Conservation (phyloP, 2,329 filamentous ascomycete species). For the Trichoderma breve region DNA sequence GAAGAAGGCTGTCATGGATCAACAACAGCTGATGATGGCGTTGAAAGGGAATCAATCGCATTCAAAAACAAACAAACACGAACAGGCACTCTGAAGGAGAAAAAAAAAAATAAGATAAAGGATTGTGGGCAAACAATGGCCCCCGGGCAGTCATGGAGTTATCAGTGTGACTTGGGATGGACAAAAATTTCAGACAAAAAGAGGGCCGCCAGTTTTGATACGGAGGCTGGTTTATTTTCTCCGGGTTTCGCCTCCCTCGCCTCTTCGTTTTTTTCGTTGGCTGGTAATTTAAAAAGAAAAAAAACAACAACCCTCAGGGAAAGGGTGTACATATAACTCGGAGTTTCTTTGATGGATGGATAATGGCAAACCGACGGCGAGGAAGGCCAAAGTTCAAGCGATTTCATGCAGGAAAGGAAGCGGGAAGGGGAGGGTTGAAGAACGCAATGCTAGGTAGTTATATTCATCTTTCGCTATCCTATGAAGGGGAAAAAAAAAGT, state of each 20-base stretch:
- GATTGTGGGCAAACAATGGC: neutral
- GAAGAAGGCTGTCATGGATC: constrained; percentile 22
- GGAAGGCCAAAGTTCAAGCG: neutral
- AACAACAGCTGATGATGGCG: constrained; percentile 19
- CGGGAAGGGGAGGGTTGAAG: neutral
- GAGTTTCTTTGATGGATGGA: neutral
- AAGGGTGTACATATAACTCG: neutral
- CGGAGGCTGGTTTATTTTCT: neutral
- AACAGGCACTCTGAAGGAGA: neutral
- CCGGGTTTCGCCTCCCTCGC: neutral
- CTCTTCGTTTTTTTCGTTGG: neutral
- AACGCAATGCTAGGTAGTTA: constrained; percentile 1
- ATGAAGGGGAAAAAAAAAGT: neutral
- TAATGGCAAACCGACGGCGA: neutral
- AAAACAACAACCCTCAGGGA: neutral
- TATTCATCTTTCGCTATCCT: neutral
- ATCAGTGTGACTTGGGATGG: neutral
- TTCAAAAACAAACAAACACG: neutral
- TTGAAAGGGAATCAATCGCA: neutral
- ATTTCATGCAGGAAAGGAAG: neutral
- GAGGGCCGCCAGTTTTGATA: neutral
- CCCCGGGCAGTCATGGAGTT: constrained; percentile 4
- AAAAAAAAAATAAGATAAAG: neutral
- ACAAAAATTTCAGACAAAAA: neutral
- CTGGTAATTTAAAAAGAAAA: neutral